Evolutionary conservation across 2,329 filamentous ascomycete species (phyloP).

Genomic region (Xylariaceae sp.): DNA sequence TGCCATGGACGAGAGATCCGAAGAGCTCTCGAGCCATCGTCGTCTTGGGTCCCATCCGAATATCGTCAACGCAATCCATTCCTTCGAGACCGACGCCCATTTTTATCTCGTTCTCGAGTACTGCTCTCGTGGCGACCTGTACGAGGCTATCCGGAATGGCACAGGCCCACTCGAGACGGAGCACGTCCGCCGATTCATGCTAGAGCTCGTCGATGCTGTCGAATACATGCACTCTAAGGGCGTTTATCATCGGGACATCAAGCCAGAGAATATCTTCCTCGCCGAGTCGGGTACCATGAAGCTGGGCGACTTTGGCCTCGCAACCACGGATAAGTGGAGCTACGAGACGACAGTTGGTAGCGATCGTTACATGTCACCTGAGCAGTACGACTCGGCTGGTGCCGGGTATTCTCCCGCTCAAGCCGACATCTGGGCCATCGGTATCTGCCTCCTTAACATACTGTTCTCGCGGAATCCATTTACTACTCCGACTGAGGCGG

Average conservation of each 20-base stretch:
- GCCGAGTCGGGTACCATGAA: slow-evolving; percentile 85
- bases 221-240: slow-evolving; percentile 86
- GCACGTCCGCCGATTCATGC: slow-evolving; percentile 95
- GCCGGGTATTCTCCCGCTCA: slow-evolving; percentile 87
- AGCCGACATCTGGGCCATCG: slow-evolving; percentile 95
- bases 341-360: slow-evolving; percentile 92
- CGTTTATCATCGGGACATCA: slow-evolving; percentile 96
- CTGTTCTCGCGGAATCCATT: slow-evolving; percentile 97
- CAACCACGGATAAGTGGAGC: slow-evolving; percentile 84
- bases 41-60: slow-evolving; percentile 77
- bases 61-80: slow-evolving; percentile 86
- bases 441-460: slow-evolving; percentile 93
- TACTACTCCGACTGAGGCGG: slow-evolving; percentile 80
- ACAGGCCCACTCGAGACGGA: slow-evolving; percentile 90
- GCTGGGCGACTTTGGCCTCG: slow-evolving; percentile 91
- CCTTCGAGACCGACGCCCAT: slow-evolving; percentile 88
- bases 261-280: slow-evolving; percentile 98
- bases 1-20: slow-evolving; percentile 74
- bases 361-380: slow-evolving; percentile 98
- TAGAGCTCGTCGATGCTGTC: slow-evolving; percentile 84
- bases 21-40: slow-evolving; percentile 74
- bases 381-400: slow-evolving; percentile 88
- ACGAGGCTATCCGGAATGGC: slow-evolving; percentile 89
- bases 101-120: slow-evolving; percentile 91
- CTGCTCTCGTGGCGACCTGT: slow-evolving; percentile 90